phyloP scores from a whole-genome alignment of 192 early-diverging fungal genomes.

The Backusella morwellensis region DNA sequence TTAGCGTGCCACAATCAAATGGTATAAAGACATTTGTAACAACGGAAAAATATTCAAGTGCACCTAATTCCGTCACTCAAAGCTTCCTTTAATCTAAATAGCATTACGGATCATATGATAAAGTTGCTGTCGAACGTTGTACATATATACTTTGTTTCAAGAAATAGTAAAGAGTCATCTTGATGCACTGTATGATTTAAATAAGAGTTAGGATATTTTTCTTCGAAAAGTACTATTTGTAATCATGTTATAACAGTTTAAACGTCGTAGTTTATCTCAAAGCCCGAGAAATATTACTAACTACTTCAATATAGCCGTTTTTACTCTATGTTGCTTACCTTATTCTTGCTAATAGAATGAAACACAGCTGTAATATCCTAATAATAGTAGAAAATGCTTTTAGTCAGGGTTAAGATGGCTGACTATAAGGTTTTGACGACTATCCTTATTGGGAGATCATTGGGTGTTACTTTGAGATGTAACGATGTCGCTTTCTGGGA shows the following conservation, averaged over 20 bases:
- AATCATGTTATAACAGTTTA: neutral
- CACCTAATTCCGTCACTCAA: neutral
- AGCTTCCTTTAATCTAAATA: neutral
- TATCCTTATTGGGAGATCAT: neutral
- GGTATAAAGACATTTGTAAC: neutral
- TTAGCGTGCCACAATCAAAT: neutral
- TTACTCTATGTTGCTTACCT: neutral
- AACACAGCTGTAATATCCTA: neutral
- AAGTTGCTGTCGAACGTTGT: neutral
- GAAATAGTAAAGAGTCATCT: neutral
- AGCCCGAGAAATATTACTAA: neutral
- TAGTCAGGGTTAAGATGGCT: neutral
- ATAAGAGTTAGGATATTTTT: neutral
- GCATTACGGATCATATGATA: neutral
- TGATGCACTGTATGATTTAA: neutral
- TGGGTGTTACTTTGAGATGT: neutral
- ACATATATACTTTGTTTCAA: neutral
- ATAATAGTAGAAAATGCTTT: neutral
- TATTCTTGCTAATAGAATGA: neutral
- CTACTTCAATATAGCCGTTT: neutral
- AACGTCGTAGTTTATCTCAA: neutral
- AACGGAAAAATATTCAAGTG: neutral
- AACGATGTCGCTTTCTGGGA: neutral
- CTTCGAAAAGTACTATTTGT: neutral
- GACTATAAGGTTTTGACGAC: neutral